phyloP scores from a whole-genome alignment of 768 basidiomycete species.

The Lactarius trivialis region DNA sequence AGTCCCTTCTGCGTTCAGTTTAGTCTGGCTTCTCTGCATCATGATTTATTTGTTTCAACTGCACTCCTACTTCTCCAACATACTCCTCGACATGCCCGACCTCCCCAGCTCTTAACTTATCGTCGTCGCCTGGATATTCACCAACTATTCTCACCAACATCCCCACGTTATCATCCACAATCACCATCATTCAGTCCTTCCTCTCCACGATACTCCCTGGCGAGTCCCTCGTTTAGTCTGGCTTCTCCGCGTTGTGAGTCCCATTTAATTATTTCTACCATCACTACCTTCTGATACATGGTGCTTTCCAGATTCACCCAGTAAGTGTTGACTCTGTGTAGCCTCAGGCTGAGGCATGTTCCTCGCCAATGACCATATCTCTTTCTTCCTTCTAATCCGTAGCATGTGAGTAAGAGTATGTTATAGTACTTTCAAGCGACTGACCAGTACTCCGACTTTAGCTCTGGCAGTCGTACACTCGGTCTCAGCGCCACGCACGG shows the following conservation, averaged over 20 bases:
- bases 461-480: no score
- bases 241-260: conserved; percentile 81
- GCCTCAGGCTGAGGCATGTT: no score
- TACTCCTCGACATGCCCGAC: conserved; percentile 93
- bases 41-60: no score
- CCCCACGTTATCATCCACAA: conserved; percentile 85
- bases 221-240: conserved; percentile 81
- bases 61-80: conserved; percentile 68
- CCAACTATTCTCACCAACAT: conserved; percentile 78
- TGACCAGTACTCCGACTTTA: conserved; percentile 20
- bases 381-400: conserved; percentile 16
- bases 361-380: conserved; percentile 26
- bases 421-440: not conserved
- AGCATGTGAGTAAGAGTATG: conserved; percentile 53
- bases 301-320: conserved; percentile 62
- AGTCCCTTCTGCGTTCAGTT: conserved; percentile 86
- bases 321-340: conserved; percentile 39
- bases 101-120: conserved; percentile 71
- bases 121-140: conserved; percentile 70
- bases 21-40: no score
- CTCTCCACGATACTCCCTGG: conserved; percentile 85
- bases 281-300: conserved; percentile 4
- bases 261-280: conserved; percentile 21
- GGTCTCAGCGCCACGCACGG: no score
- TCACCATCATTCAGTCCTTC: conserved; percentile 90